Evolutionary conservation across 2,329 filamentous ascomycete genomes (phyloP).

Genomic region (Fusarium sp.): DNA sequence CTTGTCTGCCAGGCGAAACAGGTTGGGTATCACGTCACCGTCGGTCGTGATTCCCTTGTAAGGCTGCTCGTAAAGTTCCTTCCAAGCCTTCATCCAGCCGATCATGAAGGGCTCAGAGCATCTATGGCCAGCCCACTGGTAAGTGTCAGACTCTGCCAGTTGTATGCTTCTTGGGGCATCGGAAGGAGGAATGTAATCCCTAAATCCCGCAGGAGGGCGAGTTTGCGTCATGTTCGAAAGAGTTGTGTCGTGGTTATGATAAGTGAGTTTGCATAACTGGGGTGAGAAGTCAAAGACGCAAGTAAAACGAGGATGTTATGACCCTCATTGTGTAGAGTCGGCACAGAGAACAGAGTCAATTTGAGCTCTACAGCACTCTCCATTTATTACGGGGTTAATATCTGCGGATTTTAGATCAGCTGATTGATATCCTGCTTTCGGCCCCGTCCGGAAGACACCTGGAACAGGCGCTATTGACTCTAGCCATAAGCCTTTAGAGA

Average conservation of each 20-base stretch:
- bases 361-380: neutral
- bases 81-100: constrained; percentile 33
- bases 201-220: constrained; percentile 17
- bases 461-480: neutral
- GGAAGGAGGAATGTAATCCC: constrained; percentile 28
- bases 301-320: neutral
- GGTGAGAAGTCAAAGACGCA: neutral
- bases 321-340: neutral
- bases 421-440: neutral
- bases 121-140: constrained; percentile 29
- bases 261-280: neutral
- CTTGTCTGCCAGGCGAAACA: constrained; percentile 20
- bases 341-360: neutral
- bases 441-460: neutral
- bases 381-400: neutral
- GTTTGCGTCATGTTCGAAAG: constrained; percentile 4
- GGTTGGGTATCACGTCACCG: constrained; percentile 13
- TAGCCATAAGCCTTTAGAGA: neutral
- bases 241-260: neutral
- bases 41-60: constrained; percentile 30
- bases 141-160: constrained; percentile 26
- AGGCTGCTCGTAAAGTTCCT: constrained; percentile 19
- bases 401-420: neutral
- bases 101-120: constrained; percentile 40
- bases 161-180: constrained; percentile 27